Evolutionary conservation across 75 land plant genomes (phyloP), one percentile per base, ranked within the genome.

Genomic region (Cryptomeria japonica): DNA sequence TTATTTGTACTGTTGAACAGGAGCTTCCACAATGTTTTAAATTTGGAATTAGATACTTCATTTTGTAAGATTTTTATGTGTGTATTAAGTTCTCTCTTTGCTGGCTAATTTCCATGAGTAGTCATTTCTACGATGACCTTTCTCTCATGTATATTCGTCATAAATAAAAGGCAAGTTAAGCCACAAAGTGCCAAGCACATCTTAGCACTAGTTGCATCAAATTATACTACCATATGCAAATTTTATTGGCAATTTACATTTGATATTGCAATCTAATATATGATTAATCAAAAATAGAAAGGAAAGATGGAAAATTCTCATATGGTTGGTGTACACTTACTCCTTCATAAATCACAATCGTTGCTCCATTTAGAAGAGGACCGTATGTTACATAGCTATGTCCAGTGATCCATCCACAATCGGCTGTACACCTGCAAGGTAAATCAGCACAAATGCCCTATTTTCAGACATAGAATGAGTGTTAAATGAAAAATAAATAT

Each of bases 351-450:
- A 96, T 86, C 6, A 98, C 90, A 58, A 94, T 89, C 44, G 92
- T 89, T 41, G 99, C 99, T 84, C 95, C 96, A 92, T 97, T 98
- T 19, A 98, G 90, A 86, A 98, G 68, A 64, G 99, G 99, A 85
- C 99, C 99, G 92, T 98, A 98, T 9, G 99, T 95, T 22, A 98
- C 95, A 92, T 98, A 98, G 86, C 98, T 98, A 88, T 98, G 99
- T 76, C 99, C 99, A 86, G 99, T 98, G 84, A 98, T 98, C 99
- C 99, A 98, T 86, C 99, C 99, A 95, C 99, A 98, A 88, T 98
- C 99, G 83, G 99, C 99, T 80, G 99, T 98, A 87, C 99, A 96
- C 99, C 99, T 98, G 89, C 89, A 70, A 80, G 14, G 37, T 36
- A n/a, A 44, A 46, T 28, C 46, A 46, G 84, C 25, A 42, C 19